phyloP scores from a whole-genome alignment of 306 rosid species.

The Pyrus bretschneideri region DNA sequence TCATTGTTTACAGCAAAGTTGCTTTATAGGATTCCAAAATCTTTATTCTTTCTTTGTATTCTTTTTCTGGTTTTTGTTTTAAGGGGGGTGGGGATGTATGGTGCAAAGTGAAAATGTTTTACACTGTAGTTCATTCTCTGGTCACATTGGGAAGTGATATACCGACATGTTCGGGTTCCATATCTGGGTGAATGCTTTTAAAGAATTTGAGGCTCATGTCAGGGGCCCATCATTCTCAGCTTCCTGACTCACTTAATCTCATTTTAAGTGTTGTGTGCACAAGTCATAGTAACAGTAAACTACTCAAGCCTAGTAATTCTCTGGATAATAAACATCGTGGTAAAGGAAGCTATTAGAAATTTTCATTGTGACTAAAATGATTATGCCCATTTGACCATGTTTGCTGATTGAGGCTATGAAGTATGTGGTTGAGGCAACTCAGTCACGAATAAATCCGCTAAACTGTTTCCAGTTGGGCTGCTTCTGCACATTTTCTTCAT shows the following conservation, averaged over 20 bases:
- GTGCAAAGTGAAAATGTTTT: neutral
- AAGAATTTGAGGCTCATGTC: neutral
- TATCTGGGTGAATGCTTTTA: neutral
- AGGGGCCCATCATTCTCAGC: neutral
- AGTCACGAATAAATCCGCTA: neutral
- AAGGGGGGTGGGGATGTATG: neutral
- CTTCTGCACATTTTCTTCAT: neutral
- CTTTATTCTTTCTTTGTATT: neutral
- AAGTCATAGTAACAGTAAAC: neutral
- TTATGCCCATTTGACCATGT: neutral
- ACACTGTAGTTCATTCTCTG: neutral
- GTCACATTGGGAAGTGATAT: neutral
- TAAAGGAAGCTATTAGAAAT: neutral
- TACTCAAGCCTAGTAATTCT: neutral
- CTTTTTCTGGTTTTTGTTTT: neutral
- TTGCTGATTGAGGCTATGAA: neutral
- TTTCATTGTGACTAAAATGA: neutral
- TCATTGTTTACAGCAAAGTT: constrained; percentile 39
- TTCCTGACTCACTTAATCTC: neutral
- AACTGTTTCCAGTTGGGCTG: neutral
- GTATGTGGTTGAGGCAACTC: neutral
- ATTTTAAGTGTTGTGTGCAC: neutral
- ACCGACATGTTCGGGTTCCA: neutral
- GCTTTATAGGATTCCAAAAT: constrained; percentile 33
- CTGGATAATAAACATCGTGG: neutral